These are phyloP conservation scores for Beta vulgaris DNA, from an alignment of 148 eudicot genomes.

Conservation along the genomic window DNA sequence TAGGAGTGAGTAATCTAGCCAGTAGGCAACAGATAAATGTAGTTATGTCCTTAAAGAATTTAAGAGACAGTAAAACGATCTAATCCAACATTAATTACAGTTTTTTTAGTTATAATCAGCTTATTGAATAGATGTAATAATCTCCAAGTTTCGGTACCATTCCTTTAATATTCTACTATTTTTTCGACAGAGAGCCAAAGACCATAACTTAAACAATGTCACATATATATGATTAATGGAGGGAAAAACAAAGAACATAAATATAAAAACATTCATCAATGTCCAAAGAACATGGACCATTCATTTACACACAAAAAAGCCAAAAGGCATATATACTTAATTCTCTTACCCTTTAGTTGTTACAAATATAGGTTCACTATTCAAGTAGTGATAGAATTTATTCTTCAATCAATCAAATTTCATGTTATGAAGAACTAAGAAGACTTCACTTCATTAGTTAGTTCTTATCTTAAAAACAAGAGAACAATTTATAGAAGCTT, in stretches of 20 bases:
- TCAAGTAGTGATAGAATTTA: neutral
- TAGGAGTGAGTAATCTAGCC: too few species aligned
- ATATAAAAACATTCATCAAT: slow-evolving; percentile 12
- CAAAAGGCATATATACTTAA: neutral
- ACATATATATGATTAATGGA: neutral
- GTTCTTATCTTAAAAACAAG: neutral
- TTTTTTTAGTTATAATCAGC: too few species aligned
- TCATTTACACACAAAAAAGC: slow-evolving; percentile 6
- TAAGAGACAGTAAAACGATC: too few species aligned
- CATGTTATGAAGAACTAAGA: neutral
- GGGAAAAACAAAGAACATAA: neutral
- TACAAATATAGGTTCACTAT: neutral
- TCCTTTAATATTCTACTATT: too few species aligned
- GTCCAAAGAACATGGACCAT: slow-evolving; percentile 8
- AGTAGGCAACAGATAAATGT: too few species aligned
- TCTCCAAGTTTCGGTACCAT: too few species aligned
- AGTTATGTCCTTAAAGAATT: too few species aligned
- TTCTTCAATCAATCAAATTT: neutral
- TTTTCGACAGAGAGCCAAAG: neutral
- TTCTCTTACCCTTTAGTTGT: too few species aligned
- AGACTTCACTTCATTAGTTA: neutral
- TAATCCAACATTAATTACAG: too few species aligned
- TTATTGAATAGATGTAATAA: too few species aligned
- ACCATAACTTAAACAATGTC: neutral
- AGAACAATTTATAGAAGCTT: neutral